Evolutionary conservation across 2,329 filamentous ascomycete genomes (phyloP).

Genomic region (Thyridium curvatum): DNA sequence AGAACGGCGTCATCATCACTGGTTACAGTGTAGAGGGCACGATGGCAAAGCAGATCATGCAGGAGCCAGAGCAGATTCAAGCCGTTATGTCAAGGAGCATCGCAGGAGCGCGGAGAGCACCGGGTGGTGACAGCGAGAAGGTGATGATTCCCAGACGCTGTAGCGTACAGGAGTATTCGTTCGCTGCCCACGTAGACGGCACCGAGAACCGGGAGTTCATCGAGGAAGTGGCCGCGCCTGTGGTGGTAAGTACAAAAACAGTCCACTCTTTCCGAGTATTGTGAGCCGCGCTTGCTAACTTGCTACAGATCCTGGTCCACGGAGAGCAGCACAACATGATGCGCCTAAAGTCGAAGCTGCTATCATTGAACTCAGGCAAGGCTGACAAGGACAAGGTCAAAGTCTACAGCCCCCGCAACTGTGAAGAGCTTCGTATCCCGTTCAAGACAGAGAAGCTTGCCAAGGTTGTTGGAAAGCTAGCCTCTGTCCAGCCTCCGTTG

Average conservation of each 20-base stretch:
- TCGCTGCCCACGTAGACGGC: constrained; percentile 94
- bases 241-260: constrained; percentile 63
- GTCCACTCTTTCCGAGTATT: not conserved
- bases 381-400: constrained; percentile 77
- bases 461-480: constrained; percentile 92
- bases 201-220: constrained; percentile 96
- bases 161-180: constrained; percentile 89
- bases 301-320: constrained; percentile 77
- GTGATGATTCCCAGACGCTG: constrained; percentile 88
- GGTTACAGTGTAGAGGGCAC: constrained; percentile 98
- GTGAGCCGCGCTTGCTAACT: constrained; percentile 5
- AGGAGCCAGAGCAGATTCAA: constrained; percentile 90
- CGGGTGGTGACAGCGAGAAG: constrained; percentile 70
- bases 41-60: constrained; percentile 93
- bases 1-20: constrained; percentile 97
- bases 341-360: constrained; percentile 86
- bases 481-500: constrained; percentile 66
- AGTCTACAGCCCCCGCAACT: constrained; percentile 90
- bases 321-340: constrained; percentile 99
- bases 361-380: constrained; percentile 84
- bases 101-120: constrained; percentile 55
- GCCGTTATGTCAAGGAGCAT: constrained; percentile 79
- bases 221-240: constrained; percentile 83
- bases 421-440: constrained; percentile 88
- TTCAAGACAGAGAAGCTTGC: constrained; percentile 94